Base-by-base conservation (phyloP, 305 asterid genomes). In the Rubia occidens region DNA sequence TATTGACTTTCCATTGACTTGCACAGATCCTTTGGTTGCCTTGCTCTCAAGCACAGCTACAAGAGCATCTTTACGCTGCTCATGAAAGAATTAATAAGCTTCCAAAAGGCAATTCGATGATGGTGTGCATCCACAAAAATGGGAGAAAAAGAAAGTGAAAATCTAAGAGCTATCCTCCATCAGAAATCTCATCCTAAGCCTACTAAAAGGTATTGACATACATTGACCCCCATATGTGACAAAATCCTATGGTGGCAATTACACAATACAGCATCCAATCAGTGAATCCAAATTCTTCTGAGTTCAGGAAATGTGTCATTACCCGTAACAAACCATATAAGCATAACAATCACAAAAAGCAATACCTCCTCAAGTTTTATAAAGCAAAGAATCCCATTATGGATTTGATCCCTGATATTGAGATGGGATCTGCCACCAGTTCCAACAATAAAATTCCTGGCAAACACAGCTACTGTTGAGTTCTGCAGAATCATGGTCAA, bases 11-110 rank as follows among this genome's bases (percentile, higher is more conserved):
- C 96, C 95, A 81, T 91, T 91, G 47, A 91, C 93, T 72, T 80
- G 88, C 77, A 91, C 89, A 70, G 80, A 80, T 73, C 96, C 96
- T 81, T 87, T 89, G 85, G 82, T 79, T 63, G 94, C 96, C 61
- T 81, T 81, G 75, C 85, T 86, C 78, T 89, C 97, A 72, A 91
- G 95, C 78, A 87, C 82, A 55, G 96, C 91, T 47, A 89, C 78
- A 73, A 83, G 72, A 76, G 81, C 84, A 63, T 86, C 90, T 39
- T 85, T 88, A 40, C 82, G 84, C 97, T 91, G 88, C 74, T 78
- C 76, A 75, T 76, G 72, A 72, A 68, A 75, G 73, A 78, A 74
- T 66, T 26, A 69, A 73, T 60, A 76, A 61, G 37, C 71, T 29
- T 77, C 71, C 42, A 68, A 68, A 71, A 72, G 51, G 71, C 66